These are phyloP conservation scores for Alisma plantagoaquatica DNA, from an alignment of 106 monocot species.

Conservation along the genomic window DNA sequence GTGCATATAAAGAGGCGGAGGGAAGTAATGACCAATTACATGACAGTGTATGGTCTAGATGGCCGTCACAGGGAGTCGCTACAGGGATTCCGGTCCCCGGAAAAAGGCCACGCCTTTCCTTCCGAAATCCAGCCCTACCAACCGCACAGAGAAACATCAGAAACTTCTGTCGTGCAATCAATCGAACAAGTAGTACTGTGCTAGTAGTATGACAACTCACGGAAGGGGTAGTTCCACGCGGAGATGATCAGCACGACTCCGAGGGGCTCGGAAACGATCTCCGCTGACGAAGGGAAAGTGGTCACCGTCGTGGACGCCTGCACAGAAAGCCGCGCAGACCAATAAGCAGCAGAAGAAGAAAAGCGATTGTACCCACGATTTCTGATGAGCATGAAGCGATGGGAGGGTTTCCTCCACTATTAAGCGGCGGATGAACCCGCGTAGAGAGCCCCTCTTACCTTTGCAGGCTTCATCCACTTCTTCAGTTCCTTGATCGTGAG, in stretches of 20 bases:
- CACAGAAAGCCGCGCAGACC: not conserved
- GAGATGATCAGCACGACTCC: conserved; percentile 83
- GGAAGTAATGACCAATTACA: not conserved
- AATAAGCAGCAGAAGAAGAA: not conserved
- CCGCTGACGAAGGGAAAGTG: conserved; percentile 67
- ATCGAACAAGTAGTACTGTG: not conserved
- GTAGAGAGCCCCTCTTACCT: conserved; percentile 9
- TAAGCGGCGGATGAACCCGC: not conserved
- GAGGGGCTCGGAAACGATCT: conserved; percentile 66
- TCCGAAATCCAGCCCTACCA: not conserved
- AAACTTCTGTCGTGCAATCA: not conserved
- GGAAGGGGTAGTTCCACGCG: conserved; percentile 87
- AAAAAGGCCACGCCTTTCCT: not conserved
- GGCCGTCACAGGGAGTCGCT: too few relatives aligned
- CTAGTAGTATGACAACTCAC: conserved; percentile 38
- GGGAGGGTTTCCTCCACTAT: not conserved
- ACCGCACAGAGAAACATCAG: not conserved
- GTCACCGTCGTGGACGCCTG: conserved; percentile 47
- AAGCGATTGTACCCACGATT: too few relatives aligned
- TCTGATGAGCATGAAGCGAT: too few relatives aligned
- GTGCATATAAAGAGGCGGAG: too few relatives aligned
- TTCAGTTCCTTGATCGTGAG: conserved; percentile 8
- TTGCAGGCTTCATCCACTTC: conserved; percentile 20
- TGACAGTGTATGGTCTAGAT: not conserved
- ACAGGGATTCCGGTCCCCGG: too few relatives aligned